Percentiles rank a stretch among this genome's conserved stretches.
Conservation (phyloP, 2,329 filamentous ascomycete species). For the Dactylellina drechsleri region DNA sequence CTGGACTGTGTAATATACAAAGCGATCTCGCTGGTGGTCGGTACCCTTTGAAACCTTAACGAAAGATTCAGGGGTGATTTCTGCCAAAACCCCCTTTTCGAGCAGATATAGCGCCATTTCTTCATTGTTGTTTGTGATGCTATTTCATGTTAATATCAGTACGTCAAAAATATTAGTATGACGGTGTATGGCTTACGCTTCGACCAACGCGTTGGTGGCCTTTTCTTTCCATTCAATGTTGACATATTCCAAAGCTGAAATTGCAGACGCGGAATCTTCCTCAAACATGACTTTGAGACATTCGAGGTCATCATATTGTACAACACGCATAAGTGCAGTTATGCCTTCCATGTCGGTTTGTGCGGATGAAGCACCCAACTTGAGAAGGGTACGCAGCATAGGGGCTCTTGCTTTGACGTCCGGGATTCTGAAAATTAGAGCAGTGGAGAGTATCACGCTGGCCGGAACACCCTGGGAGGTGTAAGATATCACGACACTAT, state of each 20-base stretch:
- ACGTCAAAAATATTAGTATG: conserved; percentile 45
- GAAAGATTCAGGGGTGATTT: conserved; percentile 73
- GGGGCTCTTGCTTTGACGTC: conserved; percentile 64
- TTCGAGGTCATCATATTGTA: conserved; percentile 65
- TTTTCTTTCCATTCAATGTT: background rate
- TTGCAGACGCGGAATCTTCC: conserved; percentile 28
- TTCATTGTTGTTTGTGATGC: conserved; percentile 61
- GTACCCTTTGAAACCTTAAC: conserved; percentile 64
- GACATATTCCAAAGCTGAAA: conserved; percentile 7
- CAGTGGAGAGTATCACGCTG: conserved; percentile 74
- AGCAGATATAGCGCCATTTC: conserved; percentile 71
- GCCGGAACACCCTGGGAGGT: conserved; percentile 65
- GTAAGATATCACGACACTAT: conserved; percentile 20
- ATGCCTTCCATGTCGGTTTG: conserved; percentile 71
- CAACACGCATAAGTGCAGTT: conserved; percentile 74
- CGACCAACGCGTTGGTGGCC: conserved; percentile 10
- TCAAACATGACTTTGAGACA: conserved; percentile 65
- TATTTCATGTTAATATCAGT: conserved; percentile 67
- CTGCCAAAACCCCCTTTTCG: conserved; percentile 69
- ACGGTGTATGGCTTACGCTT: conserved; percentile 19
- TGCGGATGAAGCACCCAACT: conserved; percentile 75
- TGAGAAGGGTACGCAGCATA: conserved; percentile 73
- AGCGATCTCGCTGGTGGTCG: conserved; percentile 3
- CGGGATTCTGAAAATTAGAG: conserved; percentile 73
- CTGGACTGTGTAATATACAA: conserved; percentile 66